Evolutionary conservation across 768 basidiomycete species (phyloP), one percentile per base, ranked within the genome.

Genomic region (Filobasidium floriforme): DNA sequence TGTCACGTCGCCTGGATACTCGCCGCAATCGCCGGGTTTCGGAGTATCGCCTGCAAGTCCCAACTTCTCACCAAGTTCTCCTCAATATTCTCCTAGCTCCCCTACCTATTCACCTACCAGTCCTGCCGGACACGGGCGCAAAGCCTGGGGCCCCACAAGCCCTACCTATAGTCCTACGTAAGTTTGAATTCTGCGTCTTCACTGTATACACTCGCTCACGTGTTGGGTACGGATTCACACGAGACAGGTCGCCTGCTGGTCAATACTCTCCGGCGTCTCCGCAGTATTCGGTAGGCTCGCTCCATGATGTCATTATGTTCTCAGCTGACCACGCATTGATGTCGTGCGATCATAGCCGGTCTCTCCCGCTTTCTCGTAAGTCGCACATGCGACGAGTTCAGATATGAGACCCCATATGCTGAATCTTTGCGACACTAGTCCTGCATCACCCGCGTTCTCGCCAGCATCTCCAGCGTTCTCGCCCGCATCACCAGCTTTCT

Each of bases 391-490:
- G 3, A 81, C 83, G 32, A 37, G 0, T 83, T 89, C 14, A 90
- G 88, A 73, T 89, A 88, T 18, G 83, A 86, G 15, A 51, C 89
- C 90, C 76, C 6, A 60, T 57, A 29, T 91, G 89, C 2, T 89
- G 88, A 0, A 90, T 89, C 0, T 89, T 87, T 0, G 88, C 88
- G 1, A 87, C 87, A 24, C 90, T 89, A 82, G 89, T 1, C 89
- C 89, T 0, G 89, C 89, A 0, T 89, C 88, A 5, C 89, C 89
- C 9, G 84, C 86, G 29, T 91, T 89, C 77, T 89, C 88, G 68
- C 92, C 91, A 0, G 88, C 91, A 67, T 91, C 89, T 1, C 92
- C 92, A 10, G 88, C 89, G 73, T 96, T 92, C 79, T 92, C 90
- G 12, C 93, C 93, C 1, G 91, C 93, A 0, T 93, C 91, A 3